Evolutionary conservation across 192 early-diverging fungal species (phyloP).

Genomic region (Coemansia sp.): DNA sequence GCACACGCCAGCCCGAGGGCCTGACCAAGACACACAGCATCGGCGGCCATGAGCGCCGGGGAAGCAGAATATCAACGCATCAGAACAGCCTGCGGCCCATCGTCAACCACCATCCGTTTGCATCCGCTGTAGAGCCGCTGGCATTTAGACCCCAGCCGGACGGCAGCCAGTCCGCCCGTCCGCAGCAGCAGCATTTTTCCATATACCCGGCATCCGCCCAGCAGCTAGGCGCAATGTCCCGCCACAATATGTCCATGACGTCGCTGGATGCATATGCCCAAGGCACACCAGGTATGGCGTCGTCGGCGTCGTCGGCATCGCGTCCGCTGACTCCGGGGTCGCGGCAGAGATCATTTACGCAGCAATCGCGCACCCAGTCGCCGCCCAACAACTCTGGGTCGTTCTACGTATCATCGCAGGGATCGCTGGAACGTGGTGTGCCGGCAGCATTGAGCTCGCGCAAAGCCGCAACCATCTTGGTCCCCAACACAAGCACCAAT

Average conservation of each 20-base stretch:
- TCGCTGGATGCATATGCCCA: slow-evolving; percentile 9
- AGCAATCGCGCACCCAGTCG: slow-evolving; percentile 20
- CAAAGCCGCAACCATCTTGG: slow-evolving; percentile 4
- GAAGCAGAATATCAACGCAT: neutral
- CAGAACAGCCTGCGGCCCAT: slow-evolving; percentile 1
- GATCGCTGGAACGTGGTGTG: neutral
- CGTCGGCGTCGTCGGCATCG: neutral
- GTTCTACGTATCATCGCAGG: neutral
- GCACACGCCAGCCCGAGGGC: neutral
- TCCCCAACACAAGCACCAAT: neutral
- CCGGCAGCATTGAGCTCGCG: neutral
- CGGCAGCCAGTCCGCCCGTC: neutral
- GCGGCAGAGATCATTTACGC: slow-evolving; percentile 47
- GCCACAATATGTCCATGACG: slow-evolving; percentile 11
- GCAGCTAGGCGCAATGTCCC: neutral
- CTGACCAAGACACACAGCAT: neutral
- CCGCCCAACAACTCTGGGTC: slow-evolving; percentile 15
- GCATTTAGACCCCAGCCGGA: neutral
- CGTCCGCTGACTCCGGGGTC: slow-evolving; percentile 10
- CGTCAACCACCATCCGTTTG: slow-evolving; percentile 12
- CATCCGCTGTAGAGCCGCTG: neutral
- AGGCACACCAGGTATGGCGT: neutral
- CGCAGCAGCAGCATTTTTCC: slow-evolving; percentile 8
- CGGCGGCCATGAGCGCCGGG: neutral
- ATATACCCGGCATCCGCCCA: neutral